Conservation (phyloP, 345 rosid genomes). For the Pelargonium nanum region DNA sequence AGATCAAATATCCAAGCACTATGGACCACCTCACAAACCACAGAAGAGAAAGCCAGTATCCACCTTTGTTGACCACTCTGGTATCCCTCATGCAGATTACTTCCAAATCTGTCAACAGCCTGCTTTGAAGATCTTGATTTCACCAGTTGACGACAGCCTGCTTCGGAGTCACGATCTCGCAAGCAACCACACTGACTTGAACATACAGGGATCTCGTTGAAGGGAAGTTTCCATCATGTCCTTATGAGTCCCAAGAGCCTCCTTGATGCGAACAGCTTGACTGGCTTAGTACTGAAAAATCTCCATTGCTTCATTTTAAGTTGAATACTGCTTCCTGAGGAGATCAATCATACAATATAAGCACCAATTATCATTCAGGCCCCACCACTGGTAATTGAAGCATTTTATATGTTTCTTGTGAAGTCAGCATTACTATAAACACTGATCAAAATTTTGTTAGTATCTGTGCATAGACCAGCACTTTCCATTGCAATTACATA, state of each 20-base stretch:
- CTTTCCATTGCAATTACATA: conserved; percentile 53
- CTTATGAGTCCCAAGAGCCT: conserved; percentile 79
- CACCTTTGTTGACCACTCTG: conserved; percentile 40
- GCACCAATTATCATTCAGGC: conserved; percentile 39
- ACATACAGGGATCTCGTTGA: conserved; percentile 46
- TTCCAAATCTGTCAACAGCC: conserved; percentile 45
- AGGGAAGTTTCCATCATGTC: conserved; percentile 53
- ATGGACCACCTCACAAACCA: conserved; percentile 11
- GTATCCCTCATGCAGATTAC: conserved; percentile 34
- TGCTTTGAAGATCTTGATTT: conserved; percentile 63
- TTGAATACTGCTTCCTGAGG: conserved; percentile 60
- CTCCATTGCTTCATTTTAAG: conserved; percentile 45
- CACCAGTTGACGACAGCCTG: conserved; percentile 10
- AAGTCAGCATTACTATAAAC: conserved; percentile 68
- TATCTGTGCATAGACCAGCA: conserved; percentile 50
- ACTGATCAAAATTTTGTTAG: conserved; percentile 63
- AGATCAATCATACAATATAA: conserved; percentile 83
- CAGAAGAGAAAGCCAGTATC: conserved; percentile 41
- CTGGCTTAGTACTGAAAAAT: conserved; percentile 43
- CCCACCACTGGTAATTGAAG: conserved; percentile 27
- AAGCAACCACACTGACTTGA: neutral
- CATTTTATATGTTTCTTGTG: conserved; percentile 53
- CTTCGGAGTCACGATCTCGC: neutral
- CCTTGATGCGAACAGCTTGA: conserved; percentile 66
- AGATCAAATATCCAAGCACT: no score